These are phyloP conservation scores for Atkinsonella hypoxylon DNA, from an alignment of 2,329 filamentous ascomycete genomes.

Conservation along the genomic window DNA sequence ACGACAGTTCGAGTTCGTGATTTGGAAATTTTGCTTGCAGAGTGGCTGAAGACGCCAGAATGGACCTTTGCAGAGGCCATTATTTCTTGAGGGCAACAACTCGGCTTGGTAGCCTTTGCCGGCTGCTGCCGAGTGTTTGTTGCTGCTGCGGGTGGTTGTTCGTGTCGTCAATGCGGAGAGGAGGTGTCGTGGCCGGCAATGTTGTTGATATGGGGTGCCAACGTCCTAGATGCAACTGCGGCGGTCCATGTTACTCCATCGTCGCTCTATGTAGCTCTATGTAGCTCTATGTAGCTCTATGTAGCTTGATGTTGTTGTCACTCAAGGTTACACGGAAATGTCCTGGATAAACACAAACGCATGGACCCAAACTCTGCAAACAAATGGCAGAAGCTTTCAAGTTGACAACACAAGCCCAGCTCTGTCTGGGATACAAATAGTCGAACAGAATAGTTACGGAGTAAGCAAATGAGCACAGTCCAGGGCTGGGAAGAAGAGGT, in stretches of 20 bases:
- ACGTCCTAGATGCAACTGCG: not conserved
- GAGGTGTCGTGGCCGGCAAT: not conserved
- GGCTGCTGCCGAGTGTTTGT: not conserved
- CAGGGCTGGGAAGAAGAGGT: not conserved
- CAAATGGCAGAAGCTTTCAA: not conserved
- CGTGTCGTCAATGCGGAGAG: not conserved
- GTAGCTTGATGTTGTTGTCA: not conserved
- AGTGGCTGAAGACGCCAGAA: constrained; percentile 7
- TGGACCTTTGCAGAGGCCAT: constrained; percentile 19
- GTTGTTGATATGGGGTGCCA: not conserved
- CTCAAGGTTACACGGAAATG: constrained; percentile 3
- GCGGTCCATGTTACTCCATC: not conserved
- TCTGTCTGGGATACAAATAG: not conserved
- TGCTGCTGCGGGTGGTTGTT: not conserved
- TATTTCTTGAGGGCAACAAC: constrained; percentile 8
- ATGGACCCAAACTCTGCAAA: not conserved
- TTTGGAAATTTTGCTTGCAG: constrained; percentile 27
- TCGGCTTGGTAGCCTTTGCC: not conserved
- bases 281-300: not conserved
- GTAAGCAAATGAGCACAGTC: not conserved
- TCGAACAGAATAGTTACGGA: not conserved
- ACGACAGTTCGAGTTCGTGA: constrained; percentile 35
- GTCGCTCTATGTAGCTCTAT: not conserved
- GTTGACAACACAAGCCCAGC: not conserved
- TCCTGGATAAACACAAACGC: constrained; percentile 1